Base-by-base conservation (phyloP, 768 basidiomycete species). In the Collybia mongolica region DNA sequence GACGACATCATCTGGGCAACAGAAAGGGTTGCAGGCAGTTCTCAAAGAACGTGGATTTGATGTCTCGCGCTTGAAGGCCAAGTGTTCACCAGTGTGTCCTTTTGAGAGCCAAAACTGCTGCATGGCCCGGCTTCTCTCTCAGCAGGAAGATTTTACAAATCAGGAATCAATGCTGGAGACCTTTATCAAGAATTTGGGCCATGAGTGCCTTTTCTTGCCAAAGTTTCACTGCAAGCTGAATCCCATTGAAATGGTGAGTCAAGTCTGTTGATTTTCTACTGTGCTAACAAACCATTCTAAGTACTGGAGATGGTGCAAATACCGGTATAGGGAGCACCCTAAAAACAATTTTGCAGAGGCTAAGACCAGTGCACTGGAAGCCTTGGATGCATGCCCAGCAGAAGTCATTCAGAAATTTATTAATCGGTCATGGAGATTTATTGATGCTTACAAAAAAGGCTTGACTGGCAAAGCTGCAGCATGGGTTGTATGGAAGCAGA, bases 21-120 rank as follows among this genome's bases (percentile, higher is more conserved):
- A 48, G 40, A 40, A 22, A 48, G 42, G 47, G 26, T 44, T 49
- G 36, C 41, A 44, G 36, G n/a, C 19, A 11, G 18, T 38, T 20
- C 36, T 47, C 14, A 24, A 47, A 47, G 46, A 47, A 38, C 32
- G 32, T 15, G 32, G 46, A 24, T 47, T 47, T 24, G 37, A 47
- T 35, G 46, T 47, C 29, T 35, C 46, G 11, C n/a, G 18, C 11
- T 35, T 47, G 36, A 32, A 32, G 20, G 46, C 46, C 32, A 47
- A 38, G 29, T 47, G 46, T 6, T 6, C 46, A 35, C 46, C 46
- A 35, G 62, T 67, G 7, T 67, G 67, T 45, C 61, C 59, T n/a
- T n/a, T 36, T 36, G 35, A n/a, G n/a, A n/a, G n/a, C n/a, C n/a
- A n/a, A n/a, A n/a, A n/a, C n/a, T n/a, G n/a, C n/a, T n/a, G n/a